Evolutionary conservation across 768 basidiomycete genomes (phyloP).

Genomic region (Imleria badia): DNA sequence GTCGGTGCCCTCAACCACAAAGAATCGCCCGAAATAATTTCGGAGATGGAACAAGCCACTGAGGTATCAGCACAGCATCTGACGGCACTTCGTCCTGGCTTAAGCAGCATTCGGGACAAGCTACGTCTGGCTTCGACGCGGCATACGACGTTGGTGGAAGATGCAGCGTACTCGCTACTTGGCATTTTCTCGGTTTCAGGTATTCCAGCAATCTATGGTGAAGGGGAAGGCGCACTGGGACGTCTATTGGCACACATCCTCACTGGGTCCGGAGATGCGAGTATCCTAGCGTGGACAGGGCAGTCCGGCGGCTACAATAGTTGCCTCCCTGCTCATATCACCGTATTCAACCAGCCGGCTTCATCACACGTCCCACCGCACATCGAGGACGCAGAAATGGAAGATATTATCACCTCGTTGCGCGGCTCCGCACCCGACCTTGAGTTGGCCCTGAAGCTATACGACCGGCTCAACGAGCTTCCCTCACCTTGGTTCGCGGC

Average conservation of each 20-base stretch:
- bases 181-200: not conserved
- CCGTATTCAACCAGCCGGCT: not conserved
- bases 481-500: not conserved
- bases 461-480: not conserved
- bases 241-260: not conserved
- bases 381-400: not conserved
- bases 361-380: not conserved
- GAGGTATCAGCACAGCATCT: not conserved
- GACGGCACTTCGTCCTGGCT: not conserved
- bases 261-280: not conserved
- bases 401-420: not conserved
- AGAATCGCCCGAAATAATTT: not conserved
- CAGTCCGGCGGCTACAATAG: conserved; percentile 1
- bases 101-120: not conserved
- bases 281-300: conserved; percentile 9
- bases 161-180: not conserved
- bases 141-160: not conserved
- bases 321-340: conserved; percentile 1
- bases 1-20: not conserved
- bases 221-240: not conserved
- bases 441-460: not conserved
- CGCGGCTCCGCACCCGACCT: not conserved
- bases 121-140: not conserved
- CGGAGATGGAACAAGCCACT: conserved; percentile 4
- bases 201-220: not conserved